A percentile compares a stretch with the other conserved stretches of the same genome.
Evolutionary conservation across 352 stramenopile genomes (phyloP).

Genomic region (Phytophthora podocarpi): DNA sequence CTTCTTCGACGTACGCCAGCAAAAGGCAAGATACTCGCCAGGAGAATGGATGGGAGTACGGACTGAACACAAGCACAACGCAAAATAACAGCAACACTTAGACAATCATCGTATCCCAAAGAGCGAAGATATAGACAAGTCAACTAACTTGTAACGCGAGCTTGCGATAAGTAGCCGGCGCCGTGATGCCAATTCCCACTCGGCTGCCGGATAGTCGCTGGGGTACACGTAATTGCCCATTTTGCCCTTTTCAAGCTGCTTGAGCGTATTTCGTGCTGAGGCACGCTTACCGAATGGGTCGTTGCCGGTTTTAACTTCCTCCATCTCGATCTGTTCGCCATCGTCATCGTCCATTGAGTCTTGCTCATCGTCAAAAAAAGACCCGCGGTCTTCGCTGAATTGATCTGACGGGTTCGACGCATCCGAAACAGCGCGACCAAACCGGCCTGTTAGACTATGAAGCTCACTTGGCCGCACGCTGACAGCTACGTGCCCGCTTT

Average conservation of each 20-base stretch:
- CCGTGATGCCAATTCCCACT: slow-evolving; percentile 66
- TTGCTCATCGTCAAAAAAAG: slow-evolving; percentile 38
- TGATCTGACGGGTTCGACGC: slow-evolving; percentile 47
- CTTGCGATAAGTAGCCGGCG: slow-evolving; percentile 68
- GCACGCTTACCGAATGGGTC: slow-evolving; percentile 21
- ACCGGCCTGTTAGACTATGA: slow-evolving; percentile 26
- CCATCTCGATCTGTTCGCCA: slow-evolving; percentile 29
- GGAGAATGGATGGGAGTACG: slow-evolving; percentile 72
- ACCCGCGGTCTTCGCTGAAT: slow-evolving; percentile 47
- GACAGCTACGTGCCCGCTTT: slow-evolving; percentile 37
- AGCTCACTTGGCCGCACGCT: slow-evolving; percentile 35
- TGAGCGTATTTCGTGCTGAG: slow-evolving; percentile 50
- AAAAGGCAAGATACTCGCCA: slow-evolving; percentile 74
- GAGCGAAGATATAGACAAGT: background rate
- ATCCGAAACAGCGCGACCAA: slow-evolving; percentile 45
- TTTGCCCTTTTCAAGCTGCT: slow-evolving; percentile 62
- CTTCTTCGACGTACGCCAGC: slow-evolving; percentile 80
- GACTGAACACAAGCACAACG: slow-evolving; percentile 38
- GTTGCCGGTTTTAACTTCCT: slow-evolving; percentile 21
- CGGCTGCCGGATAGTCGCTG: slow-evolving; percentile 54
- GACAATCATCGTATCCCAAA: background rate
- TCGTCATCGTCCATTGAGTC: slow-evolving; percentile 46
- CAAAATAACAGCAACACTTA: background rate
- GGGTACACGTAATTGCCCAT: slow-evolving; percentile 73
- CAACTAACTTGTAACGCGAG: slow-evolving; percentile 73